phyloP scores from a whole-genome alignment of 1,284 basidiomycete genomes.

The Malassezia caprae region DNA sequence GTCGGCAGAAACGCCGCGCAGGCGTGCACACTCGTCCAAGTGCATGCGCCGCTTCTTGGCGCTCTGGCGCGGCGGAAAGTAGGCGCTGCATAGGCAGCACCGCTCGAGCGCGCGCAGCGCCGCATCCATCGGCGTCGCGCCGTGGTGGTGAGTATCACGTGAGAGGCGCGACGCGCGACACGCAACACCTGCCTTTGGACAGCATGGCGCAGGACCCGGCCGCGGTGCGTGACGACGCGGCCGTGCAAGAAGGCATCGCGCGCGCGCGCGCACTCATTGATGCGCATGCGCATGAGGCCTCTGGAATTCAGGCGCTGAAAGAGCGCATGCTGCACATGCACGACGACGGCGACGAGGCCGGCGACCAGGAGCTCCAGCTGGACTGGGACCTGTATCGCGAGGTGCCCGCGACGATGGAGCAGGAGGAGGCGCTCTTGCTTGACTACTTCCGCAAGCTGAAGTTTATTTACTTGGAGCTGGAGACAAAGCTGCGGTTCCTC shows the following conservation, averaged over 20 bases:
- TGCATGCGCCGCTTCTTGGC: conserved; percentile 9
- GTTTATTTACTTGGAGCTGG: conserved; percentile 41
- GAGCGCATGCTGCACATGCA: conserved; percentile 2
- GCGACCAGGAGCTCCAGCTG: conserved; percentile 27
- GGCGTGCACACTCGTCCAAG: conserved; percentile 5
- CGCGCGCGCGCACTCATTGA: background rate
- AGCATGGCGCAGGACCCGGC: background rate
- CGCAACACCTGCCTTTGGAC: background rate
- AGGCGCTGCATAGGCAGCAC: conserved; percentile 6
- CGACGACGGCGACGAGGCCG: background rate
- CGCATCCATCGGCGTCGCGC: background rate
- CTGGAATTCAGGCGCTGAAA: conserved; percentile 1
- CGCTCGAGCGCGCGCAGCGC: conserved; percentile 4
- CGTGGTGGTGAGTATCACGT: background rate
- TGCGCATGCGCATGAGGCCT: background rate
- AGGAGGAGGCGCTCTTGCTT: conserved; percentile 31
- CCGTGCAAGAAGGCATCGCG: background rate
- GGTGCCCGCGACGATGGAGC: conserved; percentile 29
- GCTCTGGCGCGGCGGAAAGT: background rate
- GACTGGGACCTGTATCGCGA: conserved; percentile 37
- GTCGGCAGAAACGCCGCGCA: background rate
- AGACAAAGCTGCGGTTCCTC: conserved; percentile 42
- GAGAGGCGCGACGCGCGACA: background rate
- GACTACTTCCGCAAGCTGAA: conserved; percentile 44
- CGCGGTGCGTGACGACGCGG: background rate